Evolutionary conservation across 73 alveolate species (phyloP).

Genomic region (Paramecium biaurelia): DNA sequence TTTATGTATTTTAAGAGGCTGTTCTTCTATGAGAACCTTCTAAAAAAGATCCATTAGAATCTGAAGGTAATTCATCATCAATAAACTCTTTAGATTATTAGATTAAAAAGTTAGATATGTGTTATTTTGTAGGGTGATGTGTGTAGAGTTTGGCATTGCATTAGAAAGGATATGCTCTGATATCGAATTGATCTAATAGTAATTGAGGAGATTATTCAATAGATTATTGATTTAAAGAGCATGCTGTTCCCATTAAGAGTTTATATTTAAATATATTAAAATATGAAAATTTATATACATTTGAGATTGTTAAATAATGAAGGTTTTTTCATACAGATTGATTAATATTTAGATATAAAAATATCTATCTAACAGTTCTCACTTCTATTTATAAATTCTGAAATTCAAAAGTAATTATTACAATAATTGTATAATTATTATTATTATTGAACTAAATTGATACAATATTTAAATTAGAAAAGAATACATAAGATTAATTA

Average conservation of each 20-base stretch:
- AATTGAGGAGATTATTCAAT: not conserved
- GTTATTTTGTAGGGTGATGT: not conserved
- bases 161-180: not conserved
- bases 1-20: not conserved
- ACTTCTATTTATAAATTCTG: no score
- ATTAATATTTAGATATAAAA: not conserved
- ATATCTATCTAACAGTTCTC: not conserved
- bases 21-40: not conserved
- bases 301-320: not conserved
- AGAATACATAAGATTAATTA: no score
- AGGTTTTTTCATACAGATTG: not conserved
- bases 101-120: not conserved
- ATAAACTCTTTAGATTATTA: not conserved
- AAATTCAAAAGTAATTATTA: not conserved
- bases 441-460: not conserved
- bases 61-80: not conserved
- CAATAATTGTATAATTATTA: no score
- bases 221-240: not conserved
- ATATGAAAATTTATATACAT: not conserved
- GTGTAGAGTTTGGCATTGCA: not conserved
- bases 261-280: not conserved
- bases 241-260: not conserved
- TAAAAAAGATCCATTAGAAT: not conserved
- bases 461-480: not conserved
- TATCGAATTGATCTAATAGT: not conserved